Base-by-base conservation (phyloP, 129 eudicot genomes). In the Pittosporum tobira region DNA sequence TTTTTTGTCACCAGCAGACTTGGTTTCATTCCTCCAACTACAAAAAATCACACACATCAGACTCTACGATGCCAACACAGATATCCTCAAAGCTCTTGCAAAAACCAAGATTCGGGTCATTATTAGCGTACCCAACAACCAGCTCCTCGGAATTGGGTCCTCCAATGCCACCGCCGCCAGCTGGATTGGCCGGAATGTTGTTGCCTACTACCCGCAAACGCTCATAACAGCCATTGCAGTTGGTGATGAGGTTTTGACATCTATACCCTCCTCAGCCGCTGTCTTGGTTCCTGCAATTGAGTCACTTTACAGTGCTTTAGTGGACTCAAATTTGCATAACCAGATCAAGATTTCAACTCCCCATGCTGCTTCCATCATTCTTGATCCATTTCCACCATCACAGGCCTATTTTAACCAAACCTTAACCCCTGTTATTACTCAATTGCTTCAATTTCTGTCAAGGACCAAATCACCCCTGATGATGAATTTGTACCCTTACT, bases 401-500 rank as follows among this genome's bases (percentile, higher is more conserved):
- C 99, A 86, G 55, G 96, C 99, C n/a, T 91, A 75, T 67, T 91
- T 91, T 52, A 91, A 87, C 59, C 88, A 88, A 59, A 75, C 90
- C 44, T 26, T 91, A 26, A 66, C 64, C 36, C 81, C 94, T 4
- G 77, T 87, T 52, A 31, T 91, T 42, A 60, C 67, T 29, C 83
- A 73, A 16, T 67, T 91, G 12, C 80, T 91, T 57, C 78, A 57
- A 27, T 91, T 83, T 56, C 70, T 76, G 54, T 91, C 99, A 0
- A 73, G 79, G 58, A 91, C 99, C 8, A 65, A 58, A 7, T 80
- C 99, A 3, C 99, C 99, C 3, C 52, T 91, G 36, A 91, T 91
- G 99, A 83, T 91, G 96, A 91, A 91, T 59, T 62, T 91, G 69
- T 91, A 91, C 63, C 99, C 99, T 48, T 91, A 91, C 62, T 91